Base-by-base conservation (phyloP, 1,139 yeast species). In the Wickerhamomyces sp. region DNA sequence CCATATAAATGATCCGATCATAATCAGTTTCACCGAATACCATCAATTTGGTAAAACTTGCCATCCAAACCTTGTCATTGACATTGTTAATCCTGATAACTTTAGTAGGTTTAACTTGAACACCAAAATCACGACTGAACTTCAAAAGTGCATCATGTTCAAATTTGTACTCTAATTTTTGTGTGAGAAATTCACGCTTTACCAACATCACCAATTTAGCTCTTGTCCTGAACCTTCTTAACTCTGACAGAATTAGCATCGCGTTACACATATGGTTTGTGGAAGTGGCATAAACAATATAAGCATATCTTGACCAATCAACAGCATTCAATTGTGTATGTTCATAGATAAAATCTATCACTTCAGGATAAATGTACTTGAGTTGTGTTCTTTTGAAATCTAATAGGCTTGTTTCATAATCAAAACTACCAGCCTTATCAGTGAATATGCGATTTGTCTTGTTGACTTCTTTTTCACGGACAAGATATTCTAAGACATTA, bases 31-130 rank as follows among this genome's bases (percentile, higher is more conserved):
- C 71, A 47, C 72, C 69, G 57, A 81, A 81, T 0, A 78, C 70
- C 49, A 73, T 69, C 36, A 80, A 63, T 53, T 81, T 80, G 0
- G 84, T 79, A 51, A 76, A 74, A 41, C 82, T 75, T 10, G 72
- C 67, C 4, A 66, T 56, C 85, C 85, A 80, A 36, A 67, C 59
- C 6, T 66, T 51, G 3, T 47, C 49, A 39, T 61, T 63, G 32
- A 49, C 53, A 42, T 62, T 65, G 11, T 50, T 54, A 11, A 59
- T 59, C 40, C 47, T 53, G 5, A 63, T 60, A 2, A 66, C 53
- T 15, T 44, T 43, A 3, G 55, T 52, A 11, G 56, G 49, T 36
- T 52, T 56, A 32, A 59, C 33, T 38, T 56, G 61, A 39, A 68
- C 55, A 9, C 60, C 46, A 8, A 65, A 60, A 37, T 58, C 58